These are phyloP conservation scores for Musa schizocarpa DNA, from an alignment of 176 grass and related monocot genomes.

Conservation along the genomic window DNA sequence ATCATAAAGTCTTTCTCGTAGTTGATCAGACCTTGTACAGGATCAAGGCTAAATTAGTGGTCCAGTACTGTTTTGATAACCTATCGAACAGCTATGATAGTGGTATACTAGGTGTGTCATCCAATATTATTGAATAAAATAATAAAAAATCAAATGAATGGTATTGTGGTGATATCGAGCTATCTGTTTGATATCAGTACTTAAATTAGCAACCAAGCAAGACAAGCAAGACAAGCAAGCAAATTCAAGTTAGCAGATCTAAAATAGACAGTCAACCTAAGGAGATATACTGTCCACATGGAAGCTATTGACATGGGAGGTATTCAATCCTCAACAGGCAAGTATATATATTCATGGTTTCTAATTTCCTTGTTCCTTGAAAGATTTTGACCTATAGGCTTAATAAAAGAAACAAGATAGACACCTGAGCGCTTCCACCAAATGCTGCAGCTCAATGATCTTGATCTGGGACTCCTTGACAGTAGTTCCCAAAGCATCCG, in stretches of 20 bases:
- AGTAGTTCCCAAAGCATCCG: constrained; percentile 84
- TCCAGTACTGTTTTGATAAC: too few relatives aligned
- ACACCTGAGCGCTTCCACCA: constrained; percentile 95
- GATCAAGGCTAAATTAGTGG: neutral
- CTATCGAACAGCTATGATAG: too few relatives aligned
- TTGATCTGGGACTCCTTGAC: constrained; percentile 91
- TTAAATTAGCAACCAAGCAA: neutral
- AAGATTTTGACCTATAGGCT: neutral
- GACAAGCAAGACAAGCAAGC: neutral
- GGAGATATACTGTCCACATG: neutral
- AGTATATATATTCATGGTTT: neutral
- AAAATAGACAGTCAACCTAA: neutral
- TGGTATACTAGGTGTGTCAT: too few relatives aligned
- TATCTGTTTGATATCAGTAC: too few relatives aligned
- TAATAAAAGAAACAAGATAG: neutral
- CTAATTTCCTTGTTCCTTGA: neutral
- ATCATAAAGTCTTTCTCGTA: neutral
- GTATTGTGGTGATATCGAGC: too few relatives aligned
- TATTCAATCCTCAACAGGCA: neutral
- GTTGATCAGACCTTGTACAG: neutral
- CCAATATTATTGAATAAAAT: too few relatives aligned
- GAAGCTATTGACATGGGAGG: too few relatives aligned
- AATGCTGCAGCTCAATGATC: constrained; percentile 88
- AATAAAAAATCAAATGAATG: too few relatives aligned
- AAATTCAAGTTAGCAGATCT: neutral